Conservation (phyloP, 176 grass and related monocot species). For the Saccharum officinarum region DNA sequence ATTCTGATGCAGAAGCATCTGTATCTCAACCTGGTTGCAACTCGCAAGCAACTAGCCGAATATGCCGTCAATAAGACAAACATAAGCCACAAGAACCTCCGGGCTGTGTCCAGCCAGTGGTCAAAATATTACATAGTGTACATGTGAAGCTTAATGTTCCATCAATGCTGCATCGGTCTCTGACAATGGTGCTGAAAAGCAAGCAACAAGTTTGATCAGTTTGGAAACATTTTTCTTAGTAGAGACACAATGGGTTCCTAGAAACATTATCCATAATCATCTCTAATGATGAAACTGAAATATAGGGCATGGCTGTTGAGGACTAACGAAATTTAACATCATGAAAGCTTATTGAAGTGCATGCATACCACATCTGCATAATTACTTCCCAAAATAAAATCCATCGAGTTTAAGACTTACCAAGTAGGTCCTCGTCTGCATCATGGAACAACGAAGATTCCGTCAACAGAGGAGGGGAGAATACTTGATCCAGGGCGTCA, state of each 20-base stretch:
- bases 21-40: constrained; percentile 21
- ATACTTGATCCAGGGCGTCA: constrained; percentile 95
- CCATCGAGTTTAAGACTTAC: constrained; percentile 41
- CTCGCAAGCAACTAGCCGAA: constrained; percentile 22
- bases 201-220: constrained; percentile 24
- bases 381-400: constrained; percentile 1
- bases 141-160: constrained; percentile 60
- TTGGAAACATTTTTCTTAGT: neutral
- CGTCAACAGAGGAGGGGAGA: constrained; percentile 80
- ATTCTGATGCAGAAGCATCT: constrained; percentile 11
- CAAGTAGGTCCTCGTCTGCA: constrained; percentile 86
- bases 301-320: neutral
- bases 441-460: constrained; percentile 85
- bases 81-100: constrained; percentile 13
- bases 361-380: neutral
- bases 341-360: constrained; percentile 11
- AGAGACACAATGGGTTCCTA: neutral
- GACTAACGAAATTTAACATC: constrained; percentile 10
- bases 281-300: constrained; percentile 9
- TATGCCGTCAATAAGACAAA: neutral
- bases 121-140: constrained; percentile 44
- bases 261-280: constrained; percentile 19
- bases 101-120: constrained; percentile 5
- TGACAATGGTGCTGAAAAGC: constrained; percentile 82
- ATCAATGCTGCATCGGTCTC: constrained; percentile 92